Base-by-base conservation (phyloP, 768 basidiomycete genomes). In the Favolaschia claudopus region DNA sequence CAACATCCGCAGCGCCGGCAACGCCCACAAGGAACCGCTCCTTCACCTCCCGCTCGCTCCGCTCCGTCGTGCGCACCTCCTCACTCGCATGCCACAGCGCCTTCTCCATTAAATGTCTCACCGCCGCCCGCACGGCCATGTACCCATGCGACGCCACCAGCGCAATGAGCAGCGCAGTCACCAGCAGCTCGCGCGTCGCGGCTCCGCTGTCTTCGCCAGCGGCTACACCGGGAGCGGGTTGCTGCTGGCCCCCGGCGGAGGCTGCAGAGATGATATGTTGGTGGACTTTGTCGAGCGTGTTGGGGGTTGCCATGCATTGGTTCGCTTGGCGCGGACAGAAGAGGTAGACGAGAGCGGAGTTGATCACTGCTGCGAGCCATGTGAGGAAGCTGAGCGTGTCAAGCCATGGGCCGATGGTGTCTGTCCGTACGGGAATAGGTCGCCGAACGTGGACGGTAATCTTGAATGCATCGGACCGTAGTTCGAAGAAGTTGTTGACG, bases 381-480 rank as follows among this genome's bases (percentile, higher is more conserved):
- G 93, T 85, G 70, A 99, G 82, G 79, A 93, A 89, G 7, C 89
- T 86, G 58, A 99, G 79, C 13, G 89, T 86, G 48, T 96, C 89
- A 38, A 98, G 85, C 96, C 96, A 99, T 0, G 95, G 92, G 0
- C 96, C 96, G 58, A 99, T 94, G 12, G 91, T 89, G 66, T 96
- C 95, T 3, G 91, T 89, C 20, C 96, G 87, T n/a, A 79, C 74
- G 0, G 96, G 95, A 32, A 96, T 83, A 2, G 96, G 94, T 24
- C 94, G 85, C 17, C 94, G 82, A 49, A 86, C 82, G 68, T 96
- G 95, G 5, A 87, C 86, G 5, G 89, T 87, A 71, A 99, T 91
- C 80, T 99, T 98, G 82, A 96, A 91, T 5, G 97, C 97, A 69
- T 99, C 96, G 3, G 90, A 92, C 17, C 95, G 89, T 5, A 94